These are phyloP conservation scores for Alternaria dauci DNA, from an alignment of 2,329 filamentous ascomycete genomes.

Conservation along the genomic window DNA sequence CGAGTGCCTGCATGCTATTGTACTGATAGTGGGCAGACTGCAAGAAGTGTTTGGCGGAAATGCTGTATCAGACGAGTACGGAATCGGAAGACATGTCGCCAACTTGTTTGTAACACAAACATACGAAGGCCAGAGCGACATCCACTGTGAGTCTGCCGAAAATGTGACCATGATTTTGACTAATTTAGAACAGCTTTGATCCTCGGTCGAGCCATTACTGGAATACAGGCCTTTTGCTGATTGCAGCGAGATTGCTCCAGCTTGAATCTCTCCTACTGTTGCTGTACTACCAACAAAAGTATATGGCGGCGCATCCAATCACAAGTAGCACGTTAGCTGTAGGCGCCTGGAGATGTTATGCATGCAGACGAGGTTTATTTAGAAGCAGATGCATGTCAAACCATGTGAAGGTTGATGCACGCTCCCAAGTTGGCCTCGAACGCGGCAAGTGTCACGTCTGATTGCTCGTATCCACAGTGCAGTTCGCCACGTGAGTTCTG, in stretches of 20 bases:
- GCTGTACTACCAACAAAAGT: constrained; percentile 17
- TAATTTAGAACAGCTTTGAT: constrained; percentile 57
- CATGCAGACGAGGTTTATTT: constrained; percentile 27
- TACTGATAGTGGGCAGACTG: constrained; percentile 59
- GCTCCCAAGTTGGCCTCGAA: constrained; percentile 21
- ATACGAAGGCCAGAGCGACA: constrained; percentile 98
- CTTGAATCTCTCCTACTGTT: background rate
- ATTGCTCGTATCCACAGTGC: constrained; percentile 23
- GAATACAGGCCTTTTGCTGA: constrained; percentile 81
- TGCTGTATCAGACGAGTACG: constrained; percentile 97
- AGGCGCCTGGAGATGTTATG: constrained; percentile 24
- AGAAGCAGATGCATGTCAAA: constrained; percentile 30
- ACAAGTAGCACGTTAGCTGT: constrained; percentile 12
- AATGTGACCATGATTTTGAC: constrained; percentile 16
- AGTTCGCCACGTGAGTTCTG: constrained; percentile 15
- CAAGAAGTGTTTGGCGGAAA: constrained; percentile 98
- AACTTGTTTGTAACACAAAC: constrained; percentile 98
- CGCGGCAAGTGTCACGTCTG: constrained; percentile 29
- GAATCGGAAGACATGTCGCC: constrained; percentile 91
- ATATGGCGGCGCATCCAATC: background rate
- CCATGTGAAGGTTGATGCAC: constrained; percentile 15
- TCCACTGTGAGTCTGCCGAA: constrained; percentile 75
- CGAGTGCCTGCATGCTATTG: background rate
- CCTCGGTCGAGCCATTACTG: constrained; percentile 63
- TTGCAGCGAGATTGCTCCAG: background rate